Conservation (phyloP, 805 yeast species). For the Phaffomyces thermotolerans region DNA sequence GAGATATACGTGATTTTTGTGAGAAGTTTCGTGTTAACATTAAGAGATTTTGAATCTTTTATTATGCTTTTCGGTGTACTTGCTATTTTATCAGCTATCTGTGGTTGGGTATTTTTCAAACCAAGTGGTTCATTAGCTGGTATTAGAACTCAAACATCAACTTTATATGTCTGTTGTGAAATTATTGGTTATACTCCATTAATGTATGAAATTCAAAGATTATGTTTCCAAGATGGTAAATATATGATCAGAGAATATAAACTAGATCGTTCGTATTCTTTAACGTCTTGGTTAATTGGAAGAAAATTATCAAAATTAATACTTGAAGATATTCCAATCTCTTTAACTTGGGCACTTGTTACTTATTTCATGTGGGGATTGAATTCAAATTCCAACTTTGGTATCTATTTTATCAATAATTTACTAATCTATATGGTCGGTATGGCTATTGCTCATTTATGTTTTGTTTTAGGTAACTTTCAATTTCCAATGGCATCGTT, state of each 20-base stretch:
- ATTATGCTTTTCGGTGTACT: constrained; percentile 39
- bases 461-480: constrained; percentile 16
- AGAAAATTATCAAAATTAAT: constrained; percentile 58
- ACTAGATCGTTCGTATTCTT: constrained; percentile 16
- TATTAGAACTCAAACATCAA: constrained; percentile 49
- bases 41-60: constrained; percentile 45
- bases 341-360: constrained; percentile 50
- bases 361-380: constrained; percentile 78
- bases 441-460: constrained; percentile 44
- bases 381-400: constrained; percentile 43
- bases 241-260: constrained; percentile 39
- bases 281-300: constrained; percentile 19
- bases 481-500: constrained; percentile 16
- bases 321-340: constrained; percentile 61
- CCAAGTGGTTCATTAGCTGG: constrained; percentile 59
- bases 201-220: constrained; percentile 51
- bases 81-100: constrained; percentile 42
- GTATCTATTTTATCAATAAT: constrained; percentile 52
- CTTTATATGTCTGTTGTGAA: constrained; percentile 46
- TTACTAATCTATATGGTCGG: constrained; percentile 51
- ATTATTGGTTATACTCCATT: constrained; percentile 49
- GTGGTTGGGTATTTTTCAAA: constrained; percentile 72
- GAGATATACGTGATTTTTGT: constrained; percentile 40
- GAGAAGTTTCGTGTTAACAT: constrained; percentile 39
- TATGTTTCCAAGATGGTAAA: constrained; percentile 47